These are phyloP conservation scores for Colletotrichum sp. DNA, from an alignment of 2,329 filamentous ascomycete genomes.

Conservation along the genomic window DNA sequence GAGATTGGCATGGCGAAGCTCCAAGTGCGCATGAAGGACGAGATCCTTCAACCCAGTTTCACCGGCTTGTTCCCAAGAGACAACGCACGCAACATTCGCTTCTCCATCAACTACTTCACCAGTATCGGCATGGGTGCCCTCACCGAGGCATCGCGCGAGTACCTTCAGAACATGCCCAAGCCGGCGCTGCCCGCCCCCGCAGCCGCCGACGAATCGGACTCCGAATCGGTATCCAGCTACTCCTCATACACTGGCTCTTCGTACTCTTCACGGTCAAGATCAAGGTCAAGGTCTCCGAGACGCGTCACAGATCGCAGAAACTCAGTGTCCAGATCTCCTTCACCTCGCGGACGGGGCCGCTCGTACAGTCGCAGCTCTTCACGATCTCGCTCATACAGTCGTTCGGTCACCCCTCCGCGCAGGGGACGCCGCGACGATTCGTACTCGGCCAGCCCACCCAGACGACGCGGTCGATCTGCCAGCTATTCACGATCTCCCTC, in stretches of 20 bases:
- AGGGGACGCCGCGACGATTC: slow-evolving; percentile 24
- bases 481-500: slow-evolving; percentile 33
- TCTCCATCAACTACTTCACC: slow-evolving; percentile 99
- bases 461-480: slow-evolving; percentile 26
- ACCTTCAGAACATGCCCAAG: slow-evolving; percentile 88
- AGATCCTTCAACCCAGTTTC: slow-evolving; percentile 78
- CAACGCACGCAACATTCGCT: slow-evolving; percentile 87
- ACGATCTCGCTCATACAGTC: slow-evolving; percentile 39
- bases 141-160: slow-evolving; percentile 94
- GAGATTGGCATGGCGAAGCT: slow-evolving; percentile 84
- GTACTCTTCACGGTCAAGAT: slow-evolving; percentile 58
- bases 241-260: slow-evolving; percentile 74
- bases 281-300: slow-evolving; percentile 47
- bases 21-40: slow-evolving; percentile 77
- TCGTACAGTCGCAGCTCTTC: slow-evolving; percentile 38
- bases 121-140: slow-evolving; percentile 95
- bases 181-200: slow-evolving; percentile 75
- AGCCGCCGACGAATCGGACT: slow-evolving; percentile 63
- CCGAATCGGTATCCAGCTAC: slow-evolving; percentile 79
- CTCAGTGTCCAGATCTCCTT: slow-evolving; percentile 37
- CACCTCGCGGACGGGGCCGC: slow-evolving; percentile 29
- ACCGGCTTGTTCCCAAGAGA: slow-evolving; percentile 90
- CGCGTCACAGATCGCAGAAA: slow-evolving; percentile 40
- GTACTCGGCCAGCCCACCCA: slow-evolving; percentile 34
- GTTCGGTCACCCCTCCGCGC: slow-evolving; percentile 21